A percentile compares a stretch with the other conserved stretches of the same genome.
phyloP scores from a whole-genome alignment of 208 protist genomes.

The Wallacemonas sp. region DNA sequence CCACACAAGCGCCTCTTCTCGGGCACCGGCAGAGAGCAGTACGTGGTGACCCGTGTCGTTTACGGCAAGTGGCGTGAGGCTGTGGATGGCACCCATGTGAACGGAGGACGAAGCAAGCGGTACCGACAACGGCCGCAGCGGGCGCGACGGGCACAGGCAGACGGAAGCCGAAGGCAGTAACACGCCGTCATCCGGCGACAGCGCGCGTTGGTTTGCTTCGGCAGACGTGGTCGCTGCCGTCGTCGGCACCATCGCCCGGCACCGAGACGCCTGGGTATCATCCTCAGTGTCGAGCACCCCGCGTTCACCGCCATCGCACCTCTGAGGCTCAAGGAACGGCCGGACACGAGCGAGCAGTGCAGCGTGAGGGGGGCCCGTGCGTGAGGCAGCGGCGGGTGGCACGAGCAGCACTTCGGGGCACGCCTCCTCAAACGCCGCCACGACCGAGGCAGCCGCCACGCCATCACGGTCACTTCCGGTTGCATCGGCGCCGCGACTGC shows the following conservation, averaged over 20 bases:
- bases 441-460: not conserved
- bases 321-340: not conserved
- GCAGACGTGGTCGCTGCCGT: too few species aligned
- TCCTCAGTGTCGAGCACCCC: too few species aligned
- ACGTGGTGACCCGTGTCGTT: constrained; percentile 17
- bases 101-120: constrained; percentile 23
- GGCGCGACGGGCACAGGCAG: not conserved
- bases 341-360: not conserved
- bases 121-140: constrained; percentile 34
- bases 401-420: not conserved
- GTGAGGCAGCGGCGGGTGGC: not conserved
- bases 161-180: not conserved
- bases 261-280: too few species aligned
- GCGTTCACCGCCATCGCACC: too few species aligned
- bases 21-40: constrained; percentile 52
- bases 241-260: not conserved
- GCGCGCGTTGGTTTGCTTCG: too few species aligned
- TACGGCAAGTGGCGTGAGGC: constrained; percentile 4
- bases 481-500: too few species aligned
- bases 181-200: not conserved
- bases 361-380: not conserved
- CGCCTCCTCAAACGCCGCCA: not conserved
- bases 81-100: constrained; percentile 64
- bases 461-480: not conserved
- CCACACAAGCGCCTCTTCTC: constrained; percentile 62